Percentiles rank a stretch among this genome's conserved stretches.
phyloP scores from a whole-genome alignment of 2,329 filamentous ascomycete species.

The Harringtonia aguacate region DNA sequence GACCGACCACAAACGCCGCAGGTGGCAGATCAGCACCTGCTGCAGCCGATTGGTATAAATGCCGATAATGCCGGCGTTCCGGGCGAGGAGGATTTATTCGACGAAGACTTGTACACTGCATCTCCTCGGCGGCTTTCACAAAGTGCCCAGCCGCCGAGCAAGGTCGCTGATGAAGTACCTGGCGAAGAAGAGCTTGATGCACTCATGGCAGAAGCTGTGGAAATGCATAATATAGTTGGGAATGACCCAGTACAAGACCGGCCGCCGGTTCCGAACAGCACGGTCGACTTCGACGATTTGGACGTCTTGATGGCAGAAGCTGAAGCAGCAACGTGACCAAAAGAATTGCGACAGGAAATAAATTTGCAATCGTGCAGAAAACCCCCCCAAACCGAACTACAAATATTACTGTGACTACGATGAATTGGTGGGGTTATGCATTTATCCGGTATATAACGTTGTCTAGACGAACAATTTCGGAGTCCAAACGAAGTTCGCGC shows the following conservation, averaged over 20 bases:
- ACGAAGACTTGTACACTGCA: constrained; percentile 25
- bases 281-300: constrained; percentile 27
- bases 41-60: not conserved
- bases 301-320: constrained; percentile 31
- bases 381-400: too few relatives aligned
- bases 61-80: constrained; percentile 22
- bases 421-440: too few relatives aligned
- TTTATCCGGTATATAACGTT: too few relatives aligned
- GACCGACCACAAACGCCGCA: not conserved
- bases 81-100: constrained; percentile 22
- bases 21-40: not conserved
- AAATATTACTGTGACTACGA: too few relatives aligned
- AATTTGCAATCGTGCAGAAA: too few relatives aligned
- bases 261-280: constrained; percentile 9
- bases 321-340: constrained; percentile 15
- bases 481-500: too few relatives aligned
- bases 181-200: constrained; percentile 40
- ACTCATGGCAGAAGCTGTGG: constrained; percentile 39
- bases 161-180: constrained; percentile 13
- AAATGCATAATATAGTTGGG: too few relatives aligned
- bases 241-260: not conserved
- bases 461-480: too few relatives aligned
- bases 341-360: not conserved
- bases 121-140: constrained; percentile 12
- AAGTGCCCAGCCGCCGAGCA: constrained; percentile 10